phyloP scores from a whole-genome alignment of 768 basidiomycete genomes.

The Antrodiella citrinella region DNA sequence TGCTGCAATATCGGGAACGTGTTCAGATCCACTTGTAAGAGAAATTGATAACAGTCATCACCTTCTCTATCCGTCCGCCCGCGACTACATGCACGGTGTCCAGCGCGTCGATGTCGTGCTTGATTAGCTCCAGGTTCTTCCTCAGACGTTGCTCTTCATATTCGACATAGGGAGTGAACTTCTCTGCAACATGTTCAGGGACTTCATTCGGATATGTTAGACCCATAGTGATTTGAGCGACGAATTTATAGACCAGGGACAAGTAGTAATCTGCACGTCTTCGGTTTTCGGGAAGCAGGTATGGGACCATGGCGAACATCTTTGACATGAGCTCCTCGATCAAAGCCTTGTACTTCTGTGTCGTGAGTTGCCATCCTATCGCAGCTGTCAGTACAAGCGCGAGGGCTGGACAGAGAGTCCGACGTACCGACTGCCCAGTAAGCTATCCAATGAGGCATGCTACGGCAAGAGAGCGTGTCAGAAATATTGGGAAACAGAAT shows the following conservation, averaged over 20 bases:
- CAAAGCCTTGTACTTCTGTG: constrained; percentile 4
- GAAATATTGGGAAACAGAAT: neutral
- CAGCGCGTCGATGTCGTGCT: constrained; percentile 25
- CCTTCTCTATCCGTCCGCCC: constrained; percentile 25
- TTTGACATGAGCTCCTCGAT: constrained; percentile 7
- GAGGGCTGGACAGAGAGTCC: neutral
- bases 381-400: too few relatives aligned
- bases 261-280: constrained; percentile 21
- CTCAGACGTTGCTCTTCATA: constrained; percentile 20
- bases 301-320: constrained; percentile 9
- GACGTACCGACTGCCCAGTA: constrained; percentile 28
- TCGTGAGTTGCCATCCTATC: constrained; percentile 17
- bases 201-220: constrained; percentile 12
- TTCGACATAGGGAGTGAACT: constrained; percentile 19
- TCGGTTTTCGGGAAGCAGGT: constrained; percentile 16
- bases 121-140: constrained; percentile 21
- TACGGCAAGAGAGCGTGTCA: constrained; percentile 1
- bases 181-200: constrained; percentile 15
- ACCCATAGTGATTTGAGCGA: constrained; percentile 6
- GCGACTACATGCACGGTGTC: constrained; percentile 23
- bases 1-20: constrained; percentile 16
- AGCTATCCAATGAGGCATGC: constrained; percentile 25
- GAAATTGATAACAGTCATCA: too few relatives aligned
- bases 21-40: constrained; percentile 4
- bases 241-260: constrained; percentile 4